phyloP scores from a whole-genome alignment of 352 stramenopile species.

The Phytophthora ohioensis region DNA sequence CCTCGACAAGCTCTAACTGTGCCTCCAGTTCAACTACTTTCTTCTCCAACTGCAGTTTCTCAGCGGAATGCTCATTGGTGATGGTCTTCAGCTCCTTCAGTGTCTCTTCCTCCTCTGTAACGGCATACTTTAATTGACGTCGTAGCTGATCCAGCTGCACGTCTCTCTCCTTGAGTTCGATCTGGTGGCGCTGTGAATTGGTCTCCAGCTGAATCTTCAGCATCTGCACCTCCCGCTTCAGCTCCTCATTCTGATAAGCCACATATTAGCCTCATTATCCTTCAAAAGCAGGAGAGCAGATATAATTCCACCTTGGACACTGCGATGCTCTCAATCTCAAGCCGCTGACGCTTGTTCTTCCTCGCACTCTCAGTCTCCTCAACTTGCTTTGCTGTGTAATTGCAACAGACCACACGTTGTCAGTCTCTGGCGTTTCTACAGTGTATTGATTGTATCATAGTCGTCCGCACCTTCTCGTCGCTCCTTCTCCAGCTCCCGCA shows the following conservation, averaged over 20 bases:
- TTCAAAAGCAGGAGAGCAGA: neutral
- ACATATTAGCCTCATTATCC: conserved; percentile 5
- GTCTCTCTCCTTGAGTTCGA: conserved; percentile 76
- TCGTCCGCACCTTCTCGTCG: conserved; percentile 42
- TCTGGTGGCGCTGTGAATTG: conserved; percentile 65
- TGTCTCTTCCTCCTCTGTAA: conserved; percentile 70
- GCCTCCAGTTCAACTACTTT: conserved; percentile 78
- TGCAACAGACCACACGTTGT: neutral
- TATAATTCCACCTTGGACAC: conserved; percentile 57
- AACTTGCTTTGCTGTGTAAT: conserved; percentile 37
- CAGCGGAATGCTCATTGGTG: conserved; percentile 58
- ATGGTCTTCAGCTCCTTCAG: conserved; percentile 65
- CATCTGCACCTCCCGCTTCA: conserved; percentile 60
- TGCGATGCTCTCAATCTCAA: conserved; percentile 67
- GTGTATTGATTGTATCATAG: neutral
- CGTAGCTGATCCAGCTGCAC: conserved; percentile 73
- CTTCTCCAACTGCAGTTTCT: conserved; percentile 74
- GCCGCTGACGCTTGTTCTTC: conserved; percentile 56
- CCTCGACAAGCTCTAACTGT: conserved; percentile 71
- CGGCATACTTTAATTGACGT: conserved; percentile 69
- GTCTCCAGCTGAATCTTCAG: conserved; percentile 64
- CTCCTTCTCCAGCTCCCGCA: conserved; percentile 43
- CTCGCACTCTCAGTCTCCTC: conserved; percentile 38
- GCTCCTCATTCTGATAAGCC: conserved; percentile 49
- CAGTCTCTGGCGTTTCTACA: neutral